Percentiles rank a stretch among this genome's conserved stretches.
Conservation (phyloP, 805 yeast species). For the Candida berthetii region DNA sequence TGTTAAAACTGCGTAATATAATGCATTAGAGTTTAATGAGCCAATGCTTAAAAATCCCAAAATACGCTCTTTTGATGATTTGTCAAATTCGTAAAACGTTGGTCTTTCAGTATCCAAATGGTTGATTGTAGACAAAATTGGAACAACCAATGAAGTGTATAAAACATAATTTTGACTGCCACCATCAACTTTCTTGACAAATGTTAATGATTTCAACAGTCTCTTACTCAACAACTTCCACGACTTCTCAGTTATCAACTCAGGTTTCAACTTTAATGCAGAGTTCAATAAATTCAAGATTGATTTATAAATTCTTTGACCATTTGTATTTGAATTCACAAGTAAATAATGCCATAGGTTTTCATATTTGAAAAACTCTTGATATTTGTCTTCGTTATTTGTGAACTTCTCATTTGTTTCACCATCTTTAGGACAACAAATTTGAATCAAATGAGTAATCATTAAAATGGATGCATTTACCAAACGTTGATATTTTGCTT, state of each 20-base stretch:
- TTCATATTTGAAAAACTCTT: constrained; percentile 33
- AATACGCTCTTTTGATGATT: constrained; percentile 38
- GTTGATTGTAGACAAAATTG: constrained; percentile 42
- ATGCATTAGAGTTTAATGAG: constrained; percentile 43
- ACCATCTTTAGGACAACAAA: constrained; percentile 4
- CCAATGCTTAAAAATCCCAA: constrained; percentile 44
- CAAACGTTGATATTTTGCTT: constrained; percentile 55
- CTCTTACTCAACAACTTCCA: constrained; percentile 27
- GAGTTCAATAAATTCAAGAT: constrained; percentile 30
- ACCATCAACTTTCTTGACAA: constrained; percentile 18
- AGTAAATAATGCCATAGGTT: constrained; percentile 36
- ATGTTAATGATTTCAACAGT: constrained; percentile 25
- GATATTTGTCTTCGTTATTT: constrained; percentile 18
- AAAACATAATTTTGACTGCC: constrained; percentile 29
- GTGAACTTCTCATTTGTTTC: constrained; percentile 2
- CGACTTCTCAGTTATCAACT: constrained; percentile 13
- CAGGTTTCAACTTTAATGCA: constrained; percentile 19
- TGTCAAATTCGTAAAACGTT: constrained; percentile 50
- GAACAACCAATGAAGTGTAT: constrained; percentile 39
- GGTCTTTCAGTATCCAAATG: constrained; percentile 38
- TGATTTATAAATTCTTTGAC: constrained; percentile 35
- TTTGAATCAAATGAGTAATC: constrained; percentile 28
- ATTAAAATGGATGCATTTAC: constrained; percentile 43
- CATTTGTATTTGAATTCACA: constrained; percentile 26
- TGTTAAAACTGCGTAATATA: constrained; percentile 33